Percentiles rank a stretch among this genome's conserved stretches.
Evolutionary conservation across 1,284 basidiomycete genomes (phyloP).

Genomic region (Ceratobasidium sp.): DNA sequence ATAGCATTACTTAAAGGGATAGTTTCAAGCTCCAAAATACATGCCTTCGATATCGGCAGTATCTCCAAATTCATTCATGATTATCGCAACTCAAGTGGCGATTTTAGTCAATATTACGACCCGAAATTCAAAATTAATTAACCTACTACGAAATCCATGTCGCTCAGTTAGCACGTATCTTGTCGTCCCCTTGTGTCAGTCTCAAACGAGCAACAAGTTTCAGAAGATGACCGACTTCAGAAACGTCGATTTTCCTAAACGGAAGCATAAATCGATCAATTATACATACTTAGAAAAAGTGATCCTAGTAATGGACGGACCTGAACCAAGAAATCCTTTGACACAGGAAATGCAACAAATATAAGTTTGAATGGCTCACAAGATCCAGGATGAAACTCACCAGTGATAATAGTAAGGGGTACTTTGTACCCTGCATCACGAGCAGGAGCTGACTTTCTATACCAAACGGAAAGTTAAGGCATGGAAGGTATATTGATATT

Average conservation of each 20-base stretch:
- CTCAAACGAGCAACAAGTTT: not conserved
- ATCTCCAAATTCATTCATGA: conserved; percentile 93
- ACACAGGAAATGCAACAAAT: conserved; percentile 41
- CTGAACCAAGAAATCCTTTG: conserved; percentile 90
- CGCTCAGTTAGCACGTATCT: conserved; percentile 88
- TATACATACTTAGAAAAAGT: not conserved
- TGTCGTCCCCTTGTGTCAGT: conserved; percentile 7
- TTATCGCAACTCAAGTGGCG: conserved; percentile 79
- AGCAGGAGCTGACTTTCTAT: not conserved
- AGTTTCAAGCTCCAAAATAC: conserved; percentile 33
- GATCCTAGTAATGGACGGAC: conserved; percentile 51
- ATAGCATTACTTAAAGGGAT: not conserved
- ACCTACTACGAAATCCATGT: conserved; percentile 79
- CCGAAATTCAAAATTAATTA: no score
- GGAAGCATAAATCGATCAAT: not conserved
- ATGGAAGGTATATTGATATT: not conserved
- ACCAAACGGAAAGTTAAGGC: not conserved
- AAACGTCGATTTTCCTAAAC: conserved; percentile 8
- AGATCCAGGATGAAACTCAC: conserved; percentile 63
- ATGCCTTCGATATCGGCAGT: conserved; percentile 58
- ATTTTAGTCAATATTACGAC: not conserved
- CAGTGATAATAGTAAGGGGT: conserved; percentile 88
- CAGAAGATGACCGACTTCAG: conserved; percentile 1
- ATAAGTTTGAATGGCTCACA: not conserved
- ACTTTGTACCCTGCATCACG: conserved; percentile 54